phyloP scores from a whole-genome alignment of 805 yeast species.

The Dipodascus albidus region DNA sequence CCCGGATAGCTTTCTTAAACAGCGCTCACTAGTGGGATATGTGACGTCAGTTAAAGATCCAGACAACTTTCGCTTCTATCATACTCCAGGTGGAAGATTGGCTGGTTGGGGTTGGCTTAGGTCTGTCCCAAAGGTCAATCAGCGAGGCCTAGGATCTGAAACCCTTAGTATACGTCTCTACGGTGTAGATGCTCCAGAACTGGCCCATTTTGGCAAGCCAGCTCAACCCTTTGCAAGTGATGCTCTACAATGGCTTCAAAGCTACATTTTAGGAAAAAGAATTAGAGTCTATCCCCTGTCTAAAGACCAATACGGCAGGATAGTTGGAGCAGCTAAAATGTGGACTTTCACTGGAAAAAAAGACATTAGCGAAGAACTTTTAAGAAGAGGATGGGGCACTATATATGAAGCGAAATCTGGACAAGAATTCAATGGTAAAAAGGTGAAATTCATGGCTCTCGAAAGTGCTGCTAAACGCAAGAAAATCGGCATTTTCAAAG shows the following conservation, averaged over 20 bases:
- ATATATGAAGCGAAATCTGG: constrained; percentile 76
- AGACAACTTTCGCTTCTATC: constrained; percentile 86
- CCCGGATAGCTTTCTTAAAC: constrained; percentile 36
- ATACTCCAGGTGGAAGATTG: constrained; percentile 80
- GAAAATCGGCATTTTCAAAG: constrained; percentile 57
- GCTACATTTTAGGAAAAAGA: constrained; percentile 50
- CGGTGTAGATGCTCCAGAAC: constrained; percentile 96
- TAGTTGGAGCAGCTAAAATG: constrained; percentile 64
- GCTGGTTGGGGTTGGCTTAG: constrained; percentile 95
- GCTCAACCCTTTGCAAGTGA: constrained; percentile 84
- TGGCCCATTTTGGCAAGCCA: constrained; percentile 88
- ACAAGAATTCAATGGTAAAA: constrained; percentile 79
- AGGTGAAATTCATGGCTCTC: constrained; percentile 41
- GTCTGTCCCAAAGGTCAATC: constrained; percentile 43
- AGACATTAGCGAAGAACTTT: constrained; percentile 84
- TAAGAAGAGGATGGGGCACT: constrained; percentile 69
- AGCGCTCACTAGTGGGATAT: constrained; percentile 45
- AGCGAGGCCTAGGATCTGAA: constrained; percentile 37
- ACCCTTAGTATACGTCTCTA: constrained; percentile 77
- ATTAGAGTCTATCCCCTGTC: constrained; percentile 70
- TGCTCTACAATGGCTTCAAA: constrained; percentile 66
- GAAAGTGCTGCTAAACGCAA: constrained; percentile 49
- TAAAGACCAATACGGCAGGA: constrained; percentile 80
- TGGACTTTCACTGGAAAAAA: constrained; percentile 55
- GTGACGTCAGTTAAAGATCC: constrained; percentile 94